Evolutionary conservation across 129 eudicot genomes (phyloP).

Genomic region (Oenanthe sinensis): DNA sequence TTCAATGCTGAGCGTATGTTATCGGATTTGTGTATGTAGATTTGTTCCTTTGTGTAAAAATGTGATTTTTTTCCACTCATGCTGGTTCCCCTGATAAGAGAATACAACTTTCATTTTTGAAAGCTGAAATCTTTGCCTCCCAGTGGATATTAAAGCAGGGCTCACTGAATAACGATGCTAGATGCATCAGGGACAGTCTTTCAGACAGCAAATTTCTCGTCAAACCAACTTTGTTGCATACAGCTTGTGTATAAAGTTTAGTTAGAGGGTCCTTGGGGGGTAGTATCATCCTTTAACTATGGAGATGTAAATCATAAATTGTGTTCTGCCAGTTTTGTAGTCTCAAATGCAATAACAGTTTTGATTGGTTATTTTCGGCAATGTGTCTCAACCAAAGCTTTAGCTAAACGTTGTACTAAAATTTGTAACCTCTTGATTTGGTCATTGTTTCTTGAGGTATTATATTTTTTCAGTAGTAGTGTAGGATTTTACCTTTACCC

Average conservation of each 20-base stretch:
- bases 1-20: background rate
- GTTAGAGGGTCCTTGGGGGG: background rate
- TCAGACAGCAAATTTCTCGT: too few relatives aligned
- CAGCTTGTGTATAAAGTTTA: background rate
- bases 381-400: background rate
- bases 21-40: background rate
- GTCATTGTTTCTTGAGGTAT: too few relatives aligned
- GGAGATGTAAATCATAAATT: background rate
- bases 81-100: background rate
- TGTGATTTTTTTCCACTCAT: background rate
- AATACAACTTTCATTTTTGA: constrained; percentile 11
- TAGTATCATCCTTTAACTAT: background rate
- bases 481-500: background rate
- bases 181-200: background rate
- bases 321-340: background rate
- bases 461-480: too few relatives aligned
- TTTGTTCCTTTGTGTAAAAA: constrained; percentile 5
- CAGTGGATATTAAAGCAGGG: background rate
- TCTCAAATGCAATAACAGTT: background rate
- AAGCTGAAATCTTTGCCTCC: constrained; percentile 6
- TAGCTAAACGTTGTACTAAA: background rate
- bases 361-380: background rate
- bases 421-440: background rate
- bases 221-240: background rate
- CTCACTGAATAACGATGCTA: background rate